Evolutionary conservation across 2,329 filamentous ascomycete genomes (phyloP), one percentile per base, ranked within the genome.

Genomic region (Xylaria sp.): DNA sequence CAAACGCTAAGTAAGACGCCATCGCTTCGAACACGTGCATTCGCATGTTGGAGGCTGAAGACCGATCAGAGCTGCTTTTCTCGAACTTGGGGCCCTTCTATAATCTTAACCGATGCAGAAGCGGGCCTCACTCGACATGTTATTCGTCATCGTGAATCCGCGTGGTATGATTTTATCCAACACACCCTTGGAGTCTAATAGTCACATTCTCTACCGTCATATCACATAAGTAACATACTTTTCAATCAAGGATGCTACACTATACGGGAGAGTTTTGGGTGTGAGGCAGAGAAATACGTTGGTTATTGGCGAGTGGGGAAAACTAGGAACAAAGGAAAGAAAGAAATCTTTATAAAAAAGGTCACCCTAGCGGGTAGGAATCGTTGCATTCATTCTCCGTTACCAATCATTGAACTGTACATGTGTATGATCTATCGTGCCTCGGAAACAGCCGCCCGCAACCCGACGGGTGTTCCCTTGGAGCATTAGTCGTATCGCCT

Each of bases 401-500:
- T 46, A 56, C 12, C n/a, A 12, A 52, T 39, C 7, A 41, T 56
- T 12, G 15, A 34, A n/a, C n/a, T n/a, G n/a, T n/a, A n/a, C n/a
- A n/a, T 36, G 34, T 36, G 43, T 43, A 23, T 15, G 52, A 39
- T 36, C 32, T 36, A 41, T 57, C 52, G 57, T 32, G 46, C 32
- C 57, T 55, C 65, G 65, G 68, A 68, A 65, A 62, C 58, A 60
- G 61, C 68, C 61, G 58, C 46, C 64, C 61, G 65, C 28, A 25
- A 66, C 56, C 60, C 63, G 60, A 62, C 66, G 72, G 68, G 67
- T 70, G 43, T 60, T 46, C 58, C 67, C 59, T 59, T 46, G 65
- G 58, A 48, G 63, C 64, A 56, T 60, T 63, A 3, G 53, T 45
- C 28, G 56, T 41, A 48, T 58, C 23, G 34, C 43, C 59, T 56